phyloP scores from a whole-genome alignment of 2,329 filamentous ascomycete species.

The Tolypocladium paradoxum region DNA sequence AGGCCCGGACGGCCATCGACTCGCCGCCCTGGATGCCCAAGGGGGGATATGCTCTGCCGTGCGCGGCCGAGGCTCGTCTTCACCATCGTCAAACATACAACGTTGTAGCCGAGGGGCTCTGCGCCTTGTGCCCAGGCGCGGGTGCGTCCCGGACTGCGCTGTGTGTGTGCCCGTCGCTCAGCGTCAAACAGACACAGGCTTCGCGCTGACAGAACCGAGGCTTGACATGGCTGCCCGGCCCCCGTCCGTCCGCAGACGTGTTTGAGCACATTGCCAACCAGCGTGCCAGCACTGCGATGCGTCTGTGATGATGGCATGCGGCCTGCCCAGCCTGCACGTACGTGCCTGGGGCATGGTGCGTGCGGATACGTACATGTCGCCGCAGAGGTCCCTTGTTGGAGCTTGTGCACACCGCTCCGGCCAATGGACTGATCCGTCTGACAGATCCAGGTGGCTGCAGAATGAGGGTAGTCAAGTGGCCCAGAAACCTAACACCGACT shows the following conservation, averaged over 20 bases:
- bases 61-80: neutral
- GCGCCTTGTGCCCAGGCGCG: neutral
- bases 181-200: neutral
- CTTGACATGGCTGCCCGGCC: neutral
- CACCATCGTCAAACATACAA: neutral
- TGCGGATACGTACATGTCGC: neutral
- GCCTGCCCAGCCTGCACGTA: neutral
- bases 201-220: neutral
- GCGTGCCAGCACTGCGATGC: neutral
- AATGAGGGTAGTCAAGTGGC: neutral
- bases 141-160: neutral
- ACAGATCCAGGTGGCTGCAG: neutral
- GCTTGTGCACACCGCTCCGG: neutral
- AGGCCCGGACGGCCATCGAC: neutral
- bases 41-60: neutral
- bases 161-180: neutral
- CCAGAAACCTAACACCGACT: neutral
- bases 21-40: neutral
- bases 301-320: neutral
- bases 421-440: neutral
- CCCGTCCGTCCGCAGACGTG: neutral
- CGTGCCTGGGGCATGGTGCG: neutral
- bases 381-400: neutral
- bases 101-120: neutral
- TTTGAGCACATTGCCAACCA: neutral